phyloP scores from a whole-genome alignment of 2,329 filamentous ascomycete genomes.

The Akanthomyces muscarius region DNA sequence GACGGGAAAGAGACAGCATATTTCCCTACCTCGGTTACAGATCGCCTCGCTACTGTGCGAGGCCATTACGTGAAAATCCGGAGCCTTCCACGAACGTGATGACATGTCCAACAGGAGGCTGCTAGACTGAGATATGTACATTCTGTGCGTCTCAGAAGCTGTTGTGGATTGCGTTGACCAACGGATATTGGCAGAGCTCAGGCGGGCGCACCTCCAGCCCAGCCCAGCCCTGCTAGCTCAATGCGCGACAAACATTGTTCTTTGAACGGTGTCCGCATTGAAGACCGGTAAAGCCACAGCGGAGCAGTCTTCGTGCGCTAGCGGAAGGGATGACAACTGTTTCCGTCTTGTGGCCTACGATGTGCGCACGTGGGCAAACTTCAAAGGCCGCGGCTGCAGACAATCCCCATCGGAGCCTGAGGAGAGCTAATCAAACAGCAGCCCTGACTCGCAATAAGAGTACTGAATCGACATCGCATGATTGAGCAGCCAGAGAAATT shows the following conservation, averaged over 20 bases:
- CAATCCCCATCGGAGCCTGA: neutral
- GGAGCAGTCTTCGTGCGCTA: neutral
- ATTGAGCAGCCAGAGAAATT: neutral
- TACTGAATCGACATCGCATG: neutral
- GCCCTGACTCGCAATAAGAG: neutral
- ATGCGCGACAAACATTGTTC: neutral
- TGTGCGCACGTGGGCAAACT: neutral
- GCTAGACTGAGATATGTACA: too few relatives aligned
- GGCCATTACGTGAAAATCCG: too few relatives aligned
- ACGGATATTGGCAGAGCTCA: too few relatives aligned
- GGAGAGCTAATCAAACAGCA: neutral
- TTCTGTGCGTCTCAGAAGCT: neutral
- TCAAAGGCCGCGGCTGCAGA: too few relatives aligned
- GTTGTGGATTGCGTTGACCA: neutral
- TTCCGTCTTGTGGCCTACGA: conserved; percentile 5
- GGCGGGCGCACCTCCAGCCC: too few relatives aligned
- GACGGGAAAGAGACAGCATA: too few relatives aligned
- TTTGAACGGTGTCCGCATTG: neutral
- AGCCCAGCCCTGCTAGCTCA: too few relatives aligned
- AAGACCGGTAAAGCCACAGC: neutral
- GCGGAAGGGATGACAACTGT: neutral
- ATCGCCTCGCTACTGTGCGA: too few relatives aligned
- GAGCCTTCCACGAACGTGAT: too few relatives aligned
- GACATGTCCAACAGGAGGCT: too few relatives aligned
- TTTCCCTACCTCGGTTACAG: too few relatives aligned